Conservation (phyloP, 208 protist genomes). For the Trichomonas vaginalis region DNA sequence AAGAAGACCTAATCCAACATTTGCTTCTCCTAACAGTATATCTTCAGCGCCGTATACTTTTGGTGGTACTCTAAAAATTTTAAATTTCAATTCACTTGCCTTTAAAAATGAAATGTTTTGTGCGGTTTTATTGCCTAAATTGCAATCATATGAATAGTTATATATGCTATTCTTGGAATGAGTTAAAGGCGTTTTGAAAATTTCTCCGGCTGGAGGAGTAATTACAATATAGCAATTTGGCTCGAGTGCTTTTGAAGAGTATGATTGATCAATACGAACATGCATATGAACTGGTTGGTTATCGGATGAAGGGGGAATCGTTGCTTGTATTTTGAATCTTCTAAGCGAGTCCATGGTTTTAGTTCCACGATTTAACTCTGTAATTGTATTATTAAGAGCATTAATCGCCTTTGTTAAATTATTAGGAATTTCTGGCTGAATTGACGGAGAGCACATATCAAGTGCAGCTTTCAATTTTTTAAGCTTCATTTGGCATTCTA, state of each 20-base stretch:
- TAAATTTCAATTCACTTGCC: not conserved
- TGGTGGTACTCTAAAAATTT: not conserved
- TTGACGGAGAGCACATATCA: not conserved
- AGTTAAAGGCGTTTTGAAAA: not conserved
- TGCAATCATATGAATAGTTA: not conserved
- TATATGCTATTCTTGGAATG: not conserved
- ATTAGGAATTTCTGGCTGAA: not conserved
- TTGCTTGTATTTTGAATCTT: not conserved
- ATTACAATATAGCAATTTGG: not conserved
- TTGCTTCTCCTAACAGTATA: not conserved
- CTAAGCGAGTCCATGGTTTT: not conserved
- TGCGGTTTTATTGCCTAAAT: not conserved
- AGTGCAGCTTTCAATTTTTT: not conserved
- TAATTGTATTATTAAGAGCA: not conserved
- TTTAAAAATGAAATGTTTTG: not conserved
- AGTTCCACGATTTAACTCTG: not conserved
- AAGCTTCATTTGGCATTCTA: not conserved
- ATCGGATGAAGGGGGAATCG: not conserved
- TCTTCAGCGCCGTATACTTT: not conserved
- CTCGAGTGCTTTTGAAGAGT: not conserved
- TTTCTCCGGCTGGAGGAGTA: not conserved
- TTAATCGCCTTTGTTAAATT: not conserved
- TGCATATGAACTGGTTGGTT: not conserved
- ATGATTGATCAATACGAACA: not conserved
- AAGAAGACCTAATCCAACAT: not conserved